Conservation (phyloP, 257 asterid species). For the Dorcoceras hygrometricum region DNA sequence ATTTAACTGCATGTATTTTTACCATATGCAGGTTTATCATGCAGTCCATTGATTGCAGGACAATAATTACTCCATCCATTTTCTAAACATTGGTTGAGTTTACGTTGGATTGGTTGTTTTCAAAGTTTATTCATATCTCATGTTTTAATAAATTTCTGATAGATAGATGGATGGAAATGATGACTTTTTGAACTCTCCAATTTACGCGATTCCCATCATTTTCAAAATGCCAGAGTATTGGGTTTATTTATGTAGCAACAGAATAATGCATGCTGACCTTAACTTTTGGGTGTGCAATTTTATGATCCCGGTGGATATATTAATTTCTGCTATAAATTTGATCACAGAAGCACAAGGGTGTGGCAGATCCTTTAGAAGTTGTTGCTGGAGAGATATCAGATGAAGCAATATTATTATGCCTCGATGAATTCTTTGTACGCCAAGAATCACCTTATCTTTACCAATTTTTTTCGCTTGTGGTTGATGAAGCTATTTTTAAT, state of each 20-base stretch:
- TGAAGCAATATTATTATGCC: constrained; percentile 80
- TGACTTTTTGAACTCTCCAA: not conserved
- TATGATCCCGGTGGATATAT: not conserved
- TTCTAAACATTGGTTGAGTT: not conserved
- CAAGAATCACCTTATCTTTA: constrained; percentile 6
- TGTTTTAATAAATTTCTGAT: not conserved
- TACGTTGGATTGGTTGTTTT: not conserved
- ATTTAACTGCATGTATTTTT: not conserved
- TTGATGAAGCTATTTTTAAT: not conserved
- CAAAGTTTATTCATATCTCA: not conserved
- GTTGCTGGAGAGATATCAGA: constrained; percentile 91
- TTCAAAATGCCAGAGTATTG: not conserved
- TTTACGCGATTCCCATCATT: not conserved
- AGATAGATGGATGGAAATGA: not conserved
- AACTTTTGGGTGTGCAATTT: not conserved
- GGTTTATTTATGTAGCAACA: not conserved
- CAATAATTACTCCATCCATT: not conserved
- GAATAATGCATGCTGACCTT: not conserved
- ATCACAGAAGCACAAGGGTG: constrained; percentile 83
- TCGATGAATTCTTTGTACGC: constrained; percentile 91
- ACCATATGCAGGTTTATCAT: not conserved
- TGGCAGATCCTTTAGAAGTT: constrained; percentile 85
- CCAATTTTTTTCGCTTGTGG: constrained; percentile 11
- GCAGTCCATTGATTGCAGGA: not conserved
- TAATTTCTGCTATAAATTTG: constrained; percentile 6